Conservation (phyloP, 108 stramenopile species). For the Hondaea fermentalgiana region DNA sequence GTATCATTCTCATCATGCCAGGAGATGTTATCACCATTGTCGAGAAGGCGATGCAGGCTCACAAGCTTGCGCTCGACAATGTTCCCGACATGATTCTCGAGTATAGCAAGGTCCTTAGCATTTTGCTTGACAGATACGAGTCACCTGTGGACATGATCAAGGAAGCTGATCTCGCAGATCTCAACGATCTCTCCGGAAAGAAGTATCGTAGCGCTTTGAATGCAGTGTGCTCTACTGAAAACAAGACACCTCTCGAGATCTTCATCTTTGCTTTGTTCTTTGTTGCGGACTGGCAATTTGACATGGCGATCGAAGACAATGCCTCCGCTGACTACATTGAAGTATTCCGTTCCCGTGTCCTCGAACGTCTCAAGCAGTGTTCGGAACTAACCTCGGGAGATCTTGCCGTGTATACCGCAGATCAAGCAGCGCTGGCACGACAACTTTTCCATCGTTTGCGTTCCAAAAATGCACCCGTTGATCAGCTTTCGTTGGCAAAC, state of each 20-base stretch:
- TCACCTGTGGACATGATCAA: background rate
- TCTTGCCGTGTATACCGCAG: background rate
- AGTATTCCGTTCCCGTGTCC: background rate
- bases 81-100: background rate
- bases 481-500: background rate
- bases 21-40: background rate
- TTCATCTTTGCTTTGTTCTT: background rate
- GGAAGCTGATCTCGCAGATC: background rate
- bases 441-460: background rate
- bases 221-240: background rate
- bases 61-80: background rate
- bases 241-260: background rate
- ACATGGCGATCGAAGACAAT: background rate
- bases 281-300: background rate
- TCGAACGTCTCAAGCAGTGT: background rate
- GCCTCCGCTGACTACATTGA: background rate
- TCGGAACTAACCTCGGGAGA: background rate
- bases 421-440: background rate
- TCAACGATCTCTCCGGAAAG: background rate
- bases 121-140: background rate
- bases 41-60: background rate
- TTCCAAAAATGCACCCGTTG: background rate
- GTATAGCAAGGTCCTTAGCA: background rate
- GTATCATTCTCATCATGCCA: background rate
- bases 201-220: background rate